Evolutionary conservation across 495 filamentous ascomycete species (phyloP).

Genomic region (Cairneyella variabilis): DNA sequence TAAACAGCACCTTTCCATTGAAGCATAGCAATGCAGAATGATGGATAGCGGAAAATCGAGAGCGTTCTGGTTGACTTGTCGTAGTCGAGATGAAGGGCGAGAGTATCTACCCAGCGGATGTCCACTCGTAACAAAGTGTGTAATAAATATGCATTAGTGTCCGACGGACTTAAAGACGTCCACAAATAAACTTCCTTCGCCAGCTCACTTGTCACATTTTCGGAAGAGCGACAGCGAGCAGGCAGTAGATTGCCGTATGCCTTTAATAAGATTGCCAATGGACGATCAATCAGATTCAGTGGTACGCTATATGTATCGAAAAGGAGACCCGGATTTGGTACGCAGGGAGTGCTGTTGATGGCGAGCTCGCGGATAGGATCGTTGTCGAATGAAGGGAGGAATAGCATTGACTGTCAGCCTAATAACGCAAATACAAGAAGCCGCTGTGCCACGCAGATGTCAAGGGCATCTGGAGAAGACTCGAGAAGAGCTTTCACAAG

Average conservation of each 20-base stretch:
- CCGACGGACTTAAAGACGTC: neutral
- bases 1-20: neutral
- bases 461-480: neutral
- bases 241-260: slow-evolving; percentile 3
- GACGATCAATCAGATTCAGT: neutral
- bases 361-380: neutral
- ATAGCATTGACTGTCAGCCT: neutral
- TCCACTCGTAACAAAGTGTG: neutral
- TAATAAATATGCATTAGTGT: neutral
- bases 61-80: slow-evolving; percentile 1
- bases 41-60: neutral
- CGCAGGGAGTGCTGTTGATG: neutral
- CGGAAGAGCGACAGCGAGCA: neutral
- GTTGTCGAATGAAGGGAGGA: neutral
- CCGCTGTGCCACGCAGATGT: neutral
- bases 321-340: neutral
- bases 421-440: neutral
- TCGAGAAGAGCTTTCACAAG: neutral
- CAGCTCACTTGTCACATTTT: slow-evolving; percentile 1
- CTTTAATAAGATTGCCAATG: neutral
- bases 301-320: neutral
- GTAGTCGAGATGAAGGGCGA: neutral
- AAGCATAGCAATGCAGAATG: neutral
- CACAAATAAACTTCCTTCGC: neutral
- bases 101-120: slow-evolving; percentile 5